Evolutionary conservation across 768 basidiomycete genomes (phyloP), one percentile per base, ranked within the genome.

Genomic region (Lactifluus echinatus): DNA sequence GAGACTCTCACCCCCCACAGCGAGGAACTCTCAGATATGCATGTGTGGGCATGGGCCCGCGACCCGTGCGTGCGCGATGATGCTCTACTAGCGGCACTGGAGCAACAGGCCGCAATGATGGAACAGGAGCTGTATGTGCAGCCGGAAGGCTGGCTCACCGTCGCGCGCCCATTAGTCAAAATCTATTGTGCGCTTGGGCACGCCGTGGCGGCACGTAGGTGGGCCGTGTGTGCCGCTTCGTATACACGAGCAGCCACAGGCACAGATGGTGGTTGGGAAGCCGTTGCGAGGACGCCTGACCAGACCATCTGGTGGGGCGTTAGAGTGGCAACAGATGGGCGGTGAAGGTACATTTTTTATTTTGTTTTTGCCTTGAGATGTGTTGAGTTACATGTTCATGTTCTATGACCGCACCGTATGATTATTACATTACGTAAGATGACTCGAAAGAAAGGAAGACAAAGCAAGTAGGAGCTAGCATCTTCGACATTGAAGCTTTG

Each of bases 231-330:
- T 23, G 59, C 59, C n/a, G 55, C 50, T 12, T 50, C 55, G 45
- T 46, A 50, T 24, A 24, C 48, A 29, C 46, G 47, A 26, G 59
- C 55, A 1, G 55, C 44, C 17, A 60, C 55, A 17, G 59, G 59
- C 29, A 39, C 40, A 6, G 59, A 56, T 14, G 55, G 59, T 10
- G 59, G 50, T 10, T 60, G 55, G 59, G 59, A 45, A 17, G 59
- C 48, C 8, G 59, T 56, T 8, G 54, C 55, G 48, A 44, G 49
- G 17, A 37, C 44, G 5, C 59, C 55, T 1, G 55, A 56, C 23
- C 39, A 42, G 50, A 60, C 59, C 2, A 15, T 33, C 14, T 48
- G 57, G 52, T 58, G 57, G 57, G 24, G 45, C n/a, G 57, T 46
- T 21, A 45, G 43, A 45, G 34, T 46, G 21, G 19, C 50, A 26